Evolutionary conservation across 768 basidiomycete species (phyloP), one percentile per base, ranked within the genome.

Genomic region (Podaxis sp.): DNA sequence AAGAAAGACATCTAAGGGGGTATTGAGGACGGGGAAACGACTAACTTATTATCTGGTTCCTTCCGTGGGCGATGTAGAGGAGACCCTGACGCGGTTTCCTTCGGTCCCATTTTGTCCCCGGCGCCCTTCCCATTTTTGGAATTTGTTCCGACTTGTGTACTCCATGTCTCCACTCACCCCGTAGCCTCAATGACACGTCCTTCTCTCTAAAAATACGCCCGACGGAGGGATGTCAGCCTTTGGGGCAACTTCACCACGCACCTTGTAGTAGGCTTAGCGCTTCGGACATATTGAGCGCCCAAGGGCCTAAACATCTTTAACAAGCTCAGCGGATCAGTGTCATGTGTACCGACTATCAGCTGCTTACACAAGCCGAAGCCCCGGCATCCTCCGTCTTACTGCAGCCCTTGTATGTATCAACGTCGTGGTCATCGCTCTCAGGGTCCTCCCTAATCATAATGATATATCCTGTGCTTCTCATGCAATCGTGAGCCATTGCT

Each of bases 1-100:
- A 84, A 65, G 62, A 81, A 74, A n/a, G 74, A 72, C 81, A 80
- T 82, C 54, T 40, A 69, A 64, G 68, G 20, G 17, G 46, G 11
- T 62, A 62, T 38, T 37, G 53, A 24, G 26, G 30, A 46, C 26
- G 52, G 56, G 38, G 24, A 58, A 30, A 2, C 12, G 49, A 58
- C 62, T 40, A 58, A 67, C 58, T 50, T 50, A 33, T n/a, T 56
- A 40, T 4, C 37, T 51, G 11, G 17, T 49, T 12, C 56, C 56
- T 38, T 22, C 24, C 12, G 49, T 60, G 58, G 58, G 48, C 49
- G 48, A 20, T 41, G 58, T 51, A 13, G n/a, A 38, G 22, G 33
- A 33, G 33, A 33, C 33, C 33, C 33, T 33, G 33, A 33, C 20
- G 44, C 8, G 6, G 44, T 46, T 46, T 20, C 17, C 44, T 20